phyloP scores from a whole-genome alignment of 306 rosid genomes.

The Phaseolus lunatus region DNA sequence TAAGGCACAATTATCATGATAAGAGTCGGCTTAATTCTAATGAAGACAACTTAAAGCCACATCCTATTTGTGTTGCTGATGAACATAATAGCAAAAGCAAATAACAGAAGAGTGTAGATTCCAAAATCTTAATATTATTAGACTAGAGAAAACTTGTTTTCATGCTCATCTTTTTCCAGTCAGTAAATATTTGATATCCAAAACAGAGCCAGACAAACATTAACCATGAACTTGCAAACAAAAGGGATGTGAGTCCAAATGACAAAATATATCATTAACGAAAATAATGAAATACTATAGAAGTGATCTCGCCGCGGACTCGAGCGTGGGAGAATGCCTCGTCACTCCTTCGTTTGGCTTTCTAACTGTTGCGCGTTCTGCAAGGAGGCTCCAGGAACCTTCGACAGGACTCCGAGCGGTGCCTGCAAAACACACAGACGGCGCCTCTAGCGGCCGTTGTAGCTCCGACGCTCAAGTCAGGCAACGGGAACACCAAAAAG shows the following conservation, averaged over 20 bases:
- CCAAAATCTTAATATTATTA: constrained; percentile 20
- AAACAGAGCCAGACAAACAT: background rate
- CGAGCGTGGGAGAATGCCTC: too few relatives aligned
- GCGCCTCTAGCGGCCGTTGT: too few relatives aligned
- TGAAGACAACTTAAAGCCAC: background rate
- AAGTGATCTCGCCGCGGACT: too few relatives aligned
- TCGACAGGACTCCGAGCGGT: too few relatives aligned
- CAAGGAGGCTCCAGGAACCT: too few relatives aligned
- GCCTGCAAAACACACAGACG: too few relatives aligned
- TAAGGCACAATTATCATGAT: background rate
- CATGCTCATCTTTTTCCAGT: constrained; percentile 1
- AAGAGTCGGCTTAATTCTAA: constrained; percentile 21
- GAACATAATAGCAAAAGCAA: constrained; percentile 17
- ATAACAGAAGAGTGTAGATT: background rate
- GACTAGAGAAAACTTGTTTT: constrained; percentile 5
- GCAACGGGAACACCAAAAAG: too few relatives aligned
- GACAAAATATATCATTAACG: too few relatives aligned
- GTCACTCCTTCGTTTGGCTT: too few relatives aligned
- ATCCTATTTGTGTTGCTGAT: constrained; percentile 18
- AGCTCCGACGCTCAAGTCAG: too few relatives aligned
- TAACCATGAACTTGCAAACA: constrained; percentile 31
- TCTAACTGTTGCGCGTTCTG: too few relatives aligned
- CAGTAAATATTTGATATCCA: constrained; percentile 7
- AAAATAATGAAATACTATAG: too few relatives aligned
- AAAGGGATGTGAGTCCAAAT: background rate